A percentile compares a stretch with the other conserved stretches of the same genome.
These are phyloP conservation scores for Amanita molliuscula DNA, from an alignment of 768 basidiomycete species.

Conservation along the genomic window DNA sequence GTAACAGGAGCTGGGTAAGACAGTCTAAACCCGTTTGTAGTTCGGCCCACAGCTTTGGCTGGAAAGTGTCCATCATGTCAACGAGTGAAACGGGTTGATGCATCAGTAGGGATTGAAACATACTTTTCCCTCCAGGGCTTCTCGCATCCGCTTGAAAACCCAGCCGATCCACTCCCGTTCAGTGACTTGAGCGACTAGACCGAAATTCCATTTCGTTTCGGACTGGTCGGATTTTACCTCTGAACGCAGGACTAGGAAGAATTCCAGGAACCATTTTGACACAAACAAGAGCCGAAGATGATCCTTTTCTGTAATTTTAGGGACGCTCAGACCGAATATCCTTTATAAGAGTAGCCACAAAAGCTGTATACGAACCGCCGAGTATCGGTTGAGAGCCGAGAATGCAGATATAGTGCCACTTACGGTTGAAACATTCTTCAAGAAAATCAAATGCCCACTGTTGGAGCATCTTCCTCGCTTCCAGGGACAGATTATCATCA, in stretches of 20 bases:
- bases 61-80: slow-evolving; percentile 2
- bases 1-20: slow-evolving; percentile 81
- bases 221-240: slow-evolving; percentile 16
- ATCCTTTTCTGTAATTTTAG: slow-evolving; percentile 92
- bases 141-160: slow-evolving; percentile 83
- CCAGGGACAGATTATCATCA: slow-evolving; percentile 56
- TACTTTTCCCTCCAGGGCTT: slow-evolving; percentile 88
- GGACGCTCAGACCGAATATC: slow-evolving; percentile 90
- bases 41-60: slow-evolving; percentile 90
- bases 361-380: slow-evolving; percentile 39
- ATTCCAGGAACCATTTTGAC: slow-evolving; percentile 87
- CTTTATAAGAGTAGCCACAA: slow-evolving; percentile 75
- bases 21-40: slow-evolving; percentile 92
- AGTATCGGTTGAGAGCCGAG: background rate
- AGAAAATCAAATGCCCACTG: slow-evolving; percentile 65
- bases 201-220: slow-evolving; percentile 45
- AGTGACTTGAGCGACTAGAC: slow-evolving; percentile 74
- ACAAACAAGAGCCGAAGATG: slow-evolving; percentile 82
- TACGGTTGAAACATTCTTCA: slow-evolving; percentile 83
- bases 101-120: slow-evolving; percentile 11
- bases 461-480: slow-evolving; percentile 57
- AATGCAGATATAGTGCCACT: slow-evolving; percentile 20
- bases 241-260: slow-evolving; percentile 56
- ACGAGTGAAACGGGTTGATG: slow-evolving; percentile 1
- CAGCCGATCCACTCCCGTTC: slow-evolving; percentile 85